phyloP scores from a whole-genome alignment of 1,284 basidiomycete species.

The Coriolopsis trogii region DNA sequence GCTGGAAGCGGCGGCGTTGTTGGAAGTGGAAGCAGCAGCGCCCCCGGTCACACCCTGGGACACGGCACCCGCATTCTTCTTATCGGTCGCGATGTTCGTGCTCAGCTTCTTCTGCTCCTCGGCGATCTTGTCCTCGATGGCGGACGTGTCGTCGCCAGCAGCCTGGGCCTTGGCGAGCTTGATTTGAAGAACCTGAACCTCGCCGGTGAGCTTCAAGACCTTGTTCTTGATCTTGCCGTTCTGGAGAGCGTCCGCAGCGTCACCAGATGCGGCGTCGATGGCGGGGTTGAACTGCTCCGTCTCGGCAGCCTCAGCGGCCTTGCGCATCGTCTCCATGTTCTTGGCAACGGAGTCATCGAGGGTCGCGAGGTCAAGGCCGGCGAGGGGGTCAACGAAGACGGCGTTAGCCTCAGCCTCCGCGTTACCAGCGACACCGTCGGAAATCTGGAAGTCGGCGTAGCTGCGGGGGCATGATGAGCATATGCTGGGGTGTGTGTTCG shows the following conservation, averaged over 20 bases:
- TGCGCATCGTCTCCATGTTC: constrained; percentile 48
- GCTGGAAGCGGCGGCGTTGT: neutral
- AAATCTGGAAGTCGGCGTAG: constrained; percentile 51
- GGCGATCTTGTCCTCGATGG: constrained; percentile 32
- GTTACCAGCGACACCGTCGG: constrained; percentile 44
- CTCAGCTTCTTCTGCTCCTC: constrained; percentile 40
- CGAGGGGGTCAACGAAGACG: constrained; percentile 46
- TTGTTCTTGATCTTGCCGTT: constrained; percentile 56
- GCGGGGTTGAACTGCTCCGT: constrained; percentile 46
- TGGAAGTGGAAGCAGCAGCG: too few species aligned
- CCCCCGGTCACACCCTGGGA: constrained; percentile 36
- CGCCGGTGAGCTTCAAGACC: constrained; percentile 51
- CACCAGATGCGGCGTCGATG: constrained; percentile 46
- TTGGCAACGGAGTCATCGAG: constrained; percentile 30
- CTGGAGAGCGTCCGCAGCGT: constrained; percentile 40
- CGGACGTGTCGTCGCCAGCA: constrained; percentile 36
- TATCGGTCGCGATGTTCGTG: constrained; percentile 43
- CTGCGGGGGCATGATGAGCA: constrained; percentile 20
- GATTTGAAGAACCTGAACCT: constrained; percentile 44
- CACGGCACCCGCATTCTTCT: constrained; percentile 34
- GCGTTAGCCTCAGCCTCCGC: constrained; percentile 45
- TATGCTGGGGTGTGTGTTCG: neutral
- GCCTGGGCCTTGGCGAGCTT: constrained; percentile 45
- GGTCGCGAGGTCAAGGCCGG: constrained; percentile 39
- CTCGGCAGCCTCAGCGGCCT: constrained; percentile 47